Evolutionary conservation across 1,139 yeast genomes (phyloP), one percentile per base, ranked within the genome.

Genomic region (Suhomyces bolitotheri): DNA sequence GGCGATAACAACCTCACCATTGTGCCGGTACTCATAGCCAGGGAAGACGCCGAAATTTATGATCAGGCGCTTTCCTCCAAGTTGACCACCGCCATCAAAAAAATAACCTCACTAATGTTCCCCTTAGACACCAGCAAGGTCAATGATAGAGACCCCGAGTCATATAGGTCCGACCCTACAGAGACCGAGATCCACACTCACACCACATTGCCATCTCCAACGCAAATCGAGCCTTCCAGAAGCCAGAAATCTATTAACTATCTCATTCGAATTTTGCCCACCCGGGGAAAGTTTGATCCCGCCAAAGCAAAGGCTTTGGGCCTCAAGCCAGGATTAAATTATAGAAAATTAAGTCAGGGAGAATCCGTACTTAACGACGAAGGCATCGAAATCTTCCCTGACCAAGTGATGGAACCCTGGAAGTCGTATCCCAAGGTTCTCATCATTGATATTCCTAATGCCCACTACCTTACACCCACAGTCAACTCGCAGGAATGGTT

Each of bases 281-380:
- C 78, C 0, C 68, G 96, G 48, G 98, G 99, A 0, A 83, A 76
- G 51, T 92, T 94, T 51, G 69, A 80, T 43, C 76, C 78, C 0
- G 62, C 66, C 6, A 78, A 71, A 48, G 97, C 97, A 0, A 66
- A 61, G 22, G 75, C 64, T 23, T 62, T 89, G 17, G 92, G 94
- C 0, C 74, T 92, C 4, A 81, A 82, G 21, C 77, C 78, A 2
- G 92, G 95, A 0, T 64, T 70, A 4, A 55, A 72, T 24, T 87
- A 68, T 54, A 73, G 80, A 10, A 56, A 66, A 13, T 68, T 92
- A 36, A 71, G 92, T 7, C 65, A 65, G 11, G 95, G 95, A 2
- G 54, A 71, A 22, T 40, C 78, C 0, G 80, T 92, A 1, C 59
- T 71, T 0, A 66, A 83, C 29, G 78, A 71, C 1, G 64, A 77